Evolutionary conservation across 495 filamentous ascomycete species (phyloP), one percentile per base, ranked within the genome.

Genomic region (Daldinia childiae): DNA sequence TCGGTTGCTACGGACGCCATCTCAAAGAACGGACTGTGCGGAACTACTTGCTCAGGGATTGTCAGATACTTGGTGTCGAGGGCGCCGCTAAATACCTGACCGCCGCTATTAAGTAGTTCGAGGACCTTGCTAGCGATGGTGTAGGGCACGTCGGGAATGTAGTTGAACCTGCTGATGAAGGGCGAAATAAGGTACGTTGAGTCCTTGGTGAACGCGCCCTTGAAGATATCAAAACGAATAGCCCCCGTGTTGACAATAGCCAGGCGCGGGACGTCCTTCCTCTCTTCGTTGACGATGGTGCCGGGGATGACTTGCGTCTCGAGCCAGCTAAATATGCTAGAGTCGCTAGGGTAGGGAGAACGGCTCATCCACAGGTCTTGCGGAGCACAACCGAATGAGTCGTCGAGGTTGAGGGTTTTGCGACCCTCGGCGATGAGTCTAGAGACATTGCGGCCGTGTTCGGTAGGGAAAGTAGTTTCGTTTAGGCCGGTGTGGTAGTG

Each of bases 181-280:
- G 95, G 95, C 3, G 92, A 97, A 56, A 98, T 86, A 51, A 93
- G 90, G 76, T 88, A 98, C 2, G 89, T 91, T 0, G 90, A 90
- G 74, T 99, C 95, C 54, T 85, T 88, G 0, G 95, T 98, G 71
- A 98, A 98, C 1, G 89, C 41, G 0, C 95, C 96, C 76, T 94
- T 86, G 85, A 98, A 97, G 68, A 99, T 90, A 76, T 99, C 95
- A 76, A 98, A 98, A 52, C 95, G 91, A 63, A 98, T 89, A 2
- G 91, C 91, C 9, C 95, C 95, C 6, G 93, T 96, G 76, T 99
- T 99, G 29, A 90, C 80, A 67, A 98, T 86, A 8, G 89, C 90
- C 7, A 98, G 81, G 0, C 87, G 85, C 12, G 93, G 85, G 1
- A 76, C 73, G 27, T 85, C 65, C 27, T 70, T 72, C 15, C 79